Evolutionary conservation across 1,284 basidiomycete species (phyloP), one percentile per base, ranked within the genome.

Genomic region (Pisolithus thermaeus): DNA sequence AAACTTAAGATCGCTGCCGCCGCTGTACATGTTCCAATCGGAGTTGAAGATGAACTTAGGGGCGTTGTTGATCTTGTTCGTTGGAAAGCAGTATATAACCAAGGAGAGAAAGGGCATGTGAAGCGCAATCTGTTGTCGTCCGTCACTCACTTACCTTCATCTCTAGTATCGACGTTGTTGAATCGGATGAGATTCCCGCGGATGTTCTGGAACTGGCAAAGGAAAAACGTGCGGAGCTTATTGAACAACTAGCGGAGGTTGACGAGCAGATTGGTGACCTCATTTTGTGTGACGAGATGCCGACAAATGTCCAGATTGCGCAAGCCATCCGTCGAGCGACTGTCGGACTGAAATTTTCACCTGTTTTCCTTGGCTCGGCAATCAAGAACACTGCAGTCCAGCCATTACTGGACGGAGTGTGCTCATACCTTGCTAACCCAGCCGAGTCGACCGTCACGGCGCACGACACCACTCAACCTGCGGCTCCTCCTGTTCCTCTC

Each of bases 301-400:
- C 93, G 23, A 80, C 77, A 44, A 78, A 81, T 46, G 69, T 73
- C 28, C 90, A 97, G 68, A 82, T 99, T 43, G 84, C 84, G 11
- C 76, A 77, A 47, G 94, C 94, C 12, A 89, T 99, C 61, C 87
- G 95, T 37, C 89, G 96, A 35, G 81, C 92, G 4, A 99, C 97
- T 1, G 82, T 92, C 59, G 72, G 76, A 8, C 85, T 95, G 66
- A 92, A 90, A 61, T 99, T 99, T 71, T 91, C 91, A 0, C 97
- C 97, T 1, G 97, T 99, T 52, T 98, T 97, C 73, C 76, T 99
- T 56, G 97, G 97, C 40, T 97, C 94, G 7, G 97, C 97, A 0
- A 90, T 99, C 68, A 98, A 98, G 76, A 99, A 99, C 72, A 97
- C 93, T 22, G 93, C 85, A 52, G 91, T 99, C 3, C 97, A 99